Conservation (phyloP, 148 eudicot genomes). For the Camellia lanceoleosa region DNA sequence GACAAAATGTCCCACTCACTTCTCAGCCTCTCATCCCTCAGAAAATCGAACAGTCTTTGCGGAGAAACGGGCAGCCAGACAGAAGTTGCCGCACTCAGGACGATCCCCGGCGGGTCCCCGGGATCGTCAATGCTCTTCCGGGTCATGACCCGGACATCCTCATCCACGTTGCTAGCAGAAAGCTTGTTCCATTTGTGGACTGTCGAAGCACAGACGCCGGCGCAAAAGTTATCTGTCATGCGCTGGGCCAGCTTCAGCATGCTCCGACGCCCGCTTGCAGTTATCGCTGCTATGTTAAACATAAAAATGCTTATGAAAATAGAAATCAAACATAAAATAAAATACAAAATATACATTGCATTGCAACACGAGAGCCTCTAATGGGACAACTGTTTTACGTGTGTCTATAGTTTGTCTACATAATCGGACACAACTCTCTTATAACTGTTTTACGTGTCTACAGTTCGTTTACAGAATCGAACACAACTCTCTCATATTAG, state of each 20-base stretch:
- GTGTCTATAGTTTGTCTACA: no score
- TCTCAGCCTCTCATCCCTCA: constrained; percentile 77
- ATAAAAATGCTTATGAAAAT: background rate
- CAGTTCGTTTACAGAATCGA: no score
- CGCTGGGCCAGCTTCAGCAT: constrained; percentile 85
- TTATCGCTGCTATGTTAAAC: constrained; percentile 44
- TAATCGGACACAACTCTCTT: no score
- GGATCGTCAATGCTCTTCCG: constrained; percentile 88
- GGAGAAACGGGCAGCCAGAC: constrained; percentile 92
- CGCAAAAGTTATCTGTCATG: constrained; percentile 90
- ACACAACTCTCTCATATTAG: no score
- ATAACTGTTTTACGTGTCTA: no score
- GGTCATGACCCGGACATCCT: constrained; percentile 88
- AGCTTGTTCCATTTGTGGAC: constrained; percentile 95
- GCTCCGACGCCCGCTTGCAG: constrained; percentile 73
- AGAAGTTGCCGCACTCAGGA: constrained; percentile 85
- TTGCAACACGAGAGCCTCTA: no score
- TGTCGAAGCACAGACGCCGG: constrained; percentile 79
- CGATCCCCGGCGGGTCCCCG: constrained; percentile 87
- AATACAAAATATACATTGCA: background rate
- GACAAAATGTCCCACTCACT: constrained; percentile 94
- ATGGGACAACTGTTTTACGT: no score
- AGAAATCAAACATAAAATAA: no score
- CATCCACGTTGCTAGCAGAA: constrained; percentile 59
- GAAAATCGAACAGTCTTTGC: constrained; percentile 74